Evolutionary conservation across 768 basidiomycete genomes (phyloP), one percentile per base, ranked within the genome.

Genomic region (Boletellus ananas): DNA sequence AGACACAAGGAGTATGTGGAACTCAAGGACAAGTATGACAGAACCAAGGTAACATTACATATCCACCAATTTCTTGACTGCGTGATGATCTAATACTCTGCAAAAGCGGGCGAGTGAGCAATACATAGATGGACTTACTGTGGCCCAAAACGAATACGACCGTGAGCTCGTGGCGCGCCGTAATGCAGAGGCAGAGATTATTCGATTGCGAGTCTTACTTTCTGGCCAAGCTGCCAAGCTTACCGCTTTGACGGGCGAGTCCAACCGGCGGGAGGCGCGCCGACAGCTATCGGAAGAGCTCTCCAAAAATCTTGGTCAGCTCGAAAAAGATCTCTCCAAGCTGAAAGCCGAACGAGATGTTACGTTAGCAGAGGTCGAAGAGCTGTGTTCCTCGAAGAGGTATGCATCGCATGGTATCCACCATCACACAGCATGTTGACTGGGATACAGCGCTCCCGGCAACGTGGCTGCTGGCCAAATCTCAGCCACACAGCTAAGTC

Each of bases 91-190:
- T 40, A 34, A 49, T 41, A 37, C 45, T 42, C 45, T 16, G 34
- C 40, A 29, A 31, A 63, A 99, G 95, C 77, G 95, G 43, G 84
- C 89, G 42, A 96, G 92, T 63, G 87, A 89, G 56, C 89, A 92
- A 56, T 94, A 90, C 54, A 89, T 94, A 48, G 88, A 94, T 54
- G 96, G 96, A 36, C 74, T 99, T 36, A 85, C 85, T 1, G 93
- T 94, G 21, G 94, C 95, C 2, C 90, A 94, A 58, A 85, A 87
- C 37, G 96, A 98, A 64, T 97, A 95, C 64, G 94, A 97, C 63
- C 82, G 82, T 45, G 96, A 98, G 68, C 76, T 94, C 33, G 84
- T 88, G 50, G 83, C 85, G 18, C 81, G 95, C 17, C 82, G 90
- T 16, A 94, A 97, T 55, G 88, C 90, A 1, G 94, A 98, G 70